Evolutionary conservation across 768 basidiomycete species (phyloP).

Genomic region (Pisolithus microcarpus): DNA sequence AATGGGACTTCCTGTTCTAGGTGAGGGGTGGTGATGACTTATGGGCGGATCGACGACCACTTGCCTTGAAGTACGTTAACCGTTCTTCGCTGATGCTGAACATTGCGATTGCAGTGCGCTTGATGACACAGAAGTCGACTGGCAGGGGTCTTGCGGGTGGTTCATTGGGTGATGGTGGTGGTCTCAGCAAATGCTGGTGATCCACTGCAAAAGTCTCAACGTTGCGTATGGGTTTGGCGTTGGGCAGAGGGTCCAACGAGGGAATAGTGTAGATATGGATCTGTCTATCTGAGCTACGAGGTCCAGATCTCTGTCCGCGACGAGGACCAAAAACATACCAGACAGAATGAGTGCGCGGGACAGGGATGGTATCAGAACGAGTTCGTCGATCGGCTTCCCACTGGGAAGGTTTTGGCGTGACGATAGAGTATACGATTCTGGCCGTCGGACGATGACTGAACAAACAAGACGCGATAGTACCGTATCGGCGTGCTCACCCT

Average conservation of each 20-base stretch:
- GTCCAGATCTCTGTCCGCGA: constrained; percentile 1
- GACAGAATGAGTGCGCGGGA: constrained; percentile 69
- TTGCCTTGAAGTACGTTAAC: constrained; percentile 54
- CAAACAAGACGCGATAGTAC: neutral
- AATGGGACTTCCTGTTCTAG: constrained; percentile 61
- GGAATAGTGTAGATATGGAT: constrained; percentile 80
- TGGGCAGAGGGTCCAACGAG: constrained; percentile 61
- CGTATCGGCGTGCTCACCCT: constrained; percentile 29
- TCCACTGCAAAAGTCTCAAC: constrained; percentile 80
- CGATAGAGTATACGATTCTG: constrained; percentile 57
- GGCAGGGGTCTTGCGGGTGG: constrained; percentile 37
- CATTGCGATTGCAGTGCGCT: constrained; percentile 55
- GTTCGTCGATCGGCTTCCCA: constrained; percentile 70
- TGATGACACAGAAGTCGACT: constrained; percentile 68
- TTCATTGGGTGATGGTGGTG: constrained; percentile 36
- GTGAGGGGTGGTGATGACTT: neutral
- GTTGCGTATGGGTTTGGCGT: constrained; percentile 73
- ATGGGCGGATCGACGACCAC: constrained; percentile 1
- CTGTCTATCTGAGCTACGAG: constrained; percentile 39
- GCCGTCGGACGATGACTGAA: constrained; percentile 22
- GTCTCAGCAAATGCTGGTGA: constrained; percentile 56
- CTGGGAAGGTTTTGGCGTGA: constrained; percentile 65
- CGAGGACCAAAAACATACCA: constrained; percentile 37
- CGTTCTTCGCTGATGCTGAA: constrained; percentile 58
- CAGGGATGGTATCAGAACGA: constrained; percentile 72